Percentiles rank a stretch among this genome's conserved stretches.
phyloP scores from a whole-genome alignment of 1,284 basidiomycete genomes.

The Ganoderma lucidum region DNA sequence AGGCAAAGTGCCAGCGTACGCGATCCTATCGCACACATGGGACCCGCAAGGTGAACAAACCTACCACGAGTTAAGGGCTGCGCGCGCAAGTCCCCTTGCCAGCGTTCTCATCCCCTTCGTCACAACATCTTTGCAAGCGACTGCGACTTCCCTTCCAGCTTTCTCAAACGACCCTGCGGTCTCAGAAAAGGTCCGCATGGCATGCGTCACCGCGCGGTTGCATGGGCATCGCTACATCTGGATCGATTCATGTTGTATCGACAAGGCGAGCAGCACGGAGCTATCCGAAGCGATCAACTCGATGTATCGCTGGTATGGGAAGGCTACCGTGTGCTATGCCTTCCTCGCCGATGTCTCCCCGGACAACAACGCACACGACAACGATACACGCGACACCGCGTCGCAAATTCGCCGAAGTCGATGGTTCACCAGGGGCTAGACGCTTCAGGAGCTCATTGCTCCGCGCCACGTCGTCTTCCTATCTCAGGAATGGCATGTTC shows the following conservation, averaged over 20 bases:
- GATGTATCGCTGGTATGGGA: slow-evolving; percentile 10
- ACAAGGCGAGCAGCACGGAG: slow-evolving; percentile 11
- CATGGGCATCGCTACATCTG: slow-evolving; percentile 6
- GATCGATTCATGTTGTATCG: slow-evolving; percentile 16
- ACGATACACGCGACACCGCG: neutral
- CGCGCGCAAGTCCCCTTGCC: neutral
- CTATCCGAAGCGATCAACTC: slow-evolving; percentile 14
- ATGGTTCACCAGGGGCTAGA: slow-evolving; percentile 7
- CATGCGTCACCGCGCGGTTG: neutral
- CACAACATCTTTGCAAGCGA: neutral
- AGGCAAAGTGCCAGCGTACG: neutral
- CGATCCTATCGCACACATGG: slow-evolving; percentile 11
- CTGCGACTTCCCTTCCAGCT: neutral
- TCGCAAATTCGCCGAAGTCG: neutral
- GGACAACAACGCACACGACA: neutral
- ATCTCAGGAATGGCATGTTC: neutral
- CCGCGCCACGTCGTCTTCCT: slow-evolving; percentile 3
- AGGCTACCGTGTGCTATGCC: slow-evolving; percentile 6
- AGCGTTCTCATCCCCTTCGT: neutral
- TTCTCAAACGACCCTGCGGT: neutral
- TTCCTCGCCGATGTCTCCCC: slow-evolving; percentile 8
- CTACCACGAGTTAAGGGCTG: neutral
- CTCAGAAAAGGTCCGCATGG: slow-evolving; percentile 5
- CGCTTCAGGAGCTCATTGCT: slow-evolving; percentile 4
- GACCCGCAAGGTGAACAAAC: slow-evolving; percentile 4